Evolutionary conservation across 768 basidiomycete genomes (phyloP).

Genomic region (Mycena metata): DNA sequence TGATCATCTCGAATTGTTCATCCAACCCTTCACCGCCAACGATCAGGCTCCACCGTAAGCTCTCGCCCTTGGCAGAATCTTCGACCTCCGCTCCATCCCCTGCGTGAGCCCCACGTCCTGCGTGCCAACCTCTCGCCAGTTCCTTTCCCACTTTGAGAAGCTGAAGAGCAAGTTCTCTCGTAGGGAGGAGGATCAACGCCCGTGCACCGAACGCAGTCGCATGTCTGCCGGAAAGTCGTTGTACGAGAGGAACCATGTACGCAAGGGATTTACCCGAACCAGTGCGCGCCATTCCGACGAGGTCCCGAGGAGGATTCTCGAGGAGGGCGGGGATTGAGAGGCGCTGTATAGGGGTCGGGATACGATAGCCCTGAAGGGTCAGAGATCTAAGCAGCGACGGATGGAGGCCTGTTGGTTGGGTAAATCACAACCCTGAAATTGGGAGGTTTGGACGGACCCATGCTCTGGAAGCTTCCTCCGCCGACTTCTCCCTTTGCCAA

Average conservation of each 20-base stretch:
- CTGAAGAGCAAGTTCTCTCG: conserved; percentile 95
- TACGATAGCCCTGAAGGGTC: conserved; percentile 92
- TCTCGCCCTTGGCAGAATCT: conserved; percentile 69
- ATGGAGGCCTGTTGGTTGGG: conserved; percentile 71
- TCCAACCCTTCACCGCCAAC: conserved; percentile 97
- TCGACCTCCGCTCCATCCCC: conserved; percentile 75
- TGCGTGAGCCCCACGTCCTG: conserved; percentile 73
- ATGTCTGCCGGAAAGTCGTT: conserved; percentile 87
- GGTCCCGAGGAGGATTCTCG: conserved; percentile 86
- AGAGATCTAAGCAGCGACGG: conserved; percentile 88
- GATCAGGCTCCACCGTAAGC: conserved; percentile 90
- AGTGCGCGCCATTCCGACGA: conserved; percentile 98
- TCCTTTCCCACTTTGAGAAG: conserved; percentile 96
- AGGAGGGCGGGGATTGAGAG: conserved; percentile 89
- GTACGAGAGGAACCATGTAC: conserved; percentile 92
- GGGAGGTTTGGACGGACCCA: conserved; percentile 69
- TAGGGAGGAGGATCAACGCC: conserved; percentile 90
- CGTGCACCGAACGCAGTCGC: conserved; percentile 85
- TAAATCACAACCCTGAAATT: conserved; percentile 17
- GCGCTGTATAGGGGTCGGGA: conserved; percentile 97
- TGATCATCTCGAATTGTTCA: conserved; percentile 96
- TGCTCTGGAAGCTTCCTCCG: conserved; percentile 96
- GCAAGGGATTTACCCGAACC: conserved; percentile 98
- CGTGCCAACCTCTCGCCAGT: conserved; percentile 85
- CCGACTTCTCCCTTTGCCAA: conserved; percentile 83